Evolutionary conservation across 2,329 filamentous ascomycete species (phyloP).

Genomic region (Chaetomiaceae sp.): DNA sequence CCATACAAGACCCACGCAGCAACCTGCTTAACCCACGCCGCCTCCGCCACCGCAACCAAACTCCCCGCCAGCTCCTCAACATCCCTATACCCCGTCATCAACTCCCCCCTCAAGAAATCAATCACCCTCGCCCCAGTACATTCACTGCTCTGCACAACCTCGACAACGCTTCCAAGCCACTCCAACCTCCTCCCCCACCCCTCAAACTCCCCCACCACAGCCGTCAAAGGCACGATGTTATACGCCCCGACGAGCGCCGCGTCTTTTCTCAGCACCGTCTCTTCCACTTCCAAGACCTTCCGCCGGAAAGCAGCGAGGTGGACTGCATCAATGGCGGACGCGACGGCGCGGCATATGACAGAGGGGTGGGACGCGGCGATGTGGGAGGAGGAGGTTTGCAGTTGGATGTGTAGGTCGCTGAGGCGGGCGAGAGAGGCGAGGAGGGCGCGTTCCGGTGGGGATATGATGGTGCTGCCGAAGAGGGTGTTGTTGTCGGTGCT

Average conservation of each 20-base stretch:
- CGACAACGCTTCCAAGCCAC: slow-evolving; percentile 74
- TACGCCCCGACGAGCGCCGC: slow-evolving; percentile 81
- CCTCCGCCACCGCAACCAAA: slow-evolving; percentile 75
- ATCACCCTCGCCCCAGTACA: slow-evolving; percentile 72
- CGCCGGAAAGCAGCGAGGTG: slow-evolving; percentile 78
- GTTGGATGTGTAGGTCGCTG: slow-evolving; percentile 69
- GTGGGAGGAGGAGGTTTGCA: slow-evolving; percentile 61
- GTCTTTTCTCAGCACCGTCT: slow-evolving; percentile 69
- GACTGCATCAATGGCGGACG: slow-evolving; percentile 67
- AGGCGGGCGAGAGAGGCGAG: slow-evolving; percentile 72
- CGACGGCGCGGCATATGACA: slow-evolving; percentile 81
- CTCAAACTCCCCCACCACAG: slow-evolving; percentile 78
- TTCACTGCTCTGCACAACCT: slow-evolving; percentile 54
- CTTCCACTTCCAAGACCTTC: slow-evolving; percentile 81
- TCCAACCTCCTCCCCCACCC: slow-evolving; percentile 79
- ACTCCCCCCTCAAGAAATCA: slow-evolving; percentile 67
- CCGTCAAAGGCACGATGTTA: slow-evolving; percentile 86
- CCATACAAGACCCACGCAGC: slow-evolving; percentile 91
- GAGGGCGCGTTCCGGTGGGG: slow-evolving; percentile 78
- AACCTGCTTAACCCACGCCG: slow-evolving; percentile 85
- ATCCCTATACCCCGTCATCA: slow-evolving; percentile 84
- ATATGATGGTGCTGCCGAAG: slow-evolving; percentile 50
- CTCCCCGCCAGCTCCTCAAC: slow-evolving; percentile 72
- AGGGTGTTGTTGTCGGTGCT: slow-evolving; percentile 29
- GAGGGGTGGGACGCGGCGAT: slow-evolving; percentile 71